A percentile compares a stretch with the other conserved stretches of the same genome.
phyloP scores from a whole-genome alignment of 495 filamentous ascomycete genomes.

The Penicillium soppii region DNA sequence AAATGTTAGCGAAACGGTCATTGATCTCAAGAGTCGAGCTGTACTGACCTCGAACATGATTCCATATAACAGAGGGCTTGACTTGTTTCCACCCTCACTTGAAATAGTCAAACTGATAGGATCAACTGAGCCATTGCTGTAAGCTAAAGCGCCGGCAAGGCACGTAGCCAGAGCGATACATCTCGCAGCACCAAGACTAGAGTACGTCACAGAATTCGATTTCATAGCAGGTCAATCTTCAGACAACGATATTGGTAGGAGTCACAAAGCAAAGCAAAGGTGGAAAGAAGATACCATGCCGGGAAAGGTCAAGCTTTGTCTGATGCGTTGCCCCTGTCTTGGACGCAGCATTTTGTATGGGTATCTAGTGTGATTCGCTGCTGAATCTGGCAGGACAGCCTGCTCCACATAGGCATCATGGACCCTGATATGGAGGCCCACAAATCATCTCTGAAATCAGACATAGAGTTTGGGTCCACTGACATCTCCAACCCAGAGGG shows the following conservation, averaged over 20 bases:
- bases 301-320: background rate
- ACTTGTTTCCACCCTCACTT: slow-evolving; percentile 51
- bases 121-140: background rate
- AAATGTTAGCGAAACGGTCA: background rate
- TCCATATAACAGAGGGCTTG: slow-evolving; percentile 56
- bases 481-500: background rate
- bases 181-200: slow-evolving; percentile 22
- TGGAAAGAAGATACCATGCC: background rate
- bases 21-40: background rate
- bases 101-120: slow-evolving; percentile 28
- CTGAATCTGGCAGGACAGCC: background rate
- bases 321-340: background rate
- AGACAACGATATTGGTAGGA: background rate
- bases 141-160: background rate
- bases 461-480: background rate
- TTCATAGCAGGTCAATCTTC: slow-evolving; percentile 1
- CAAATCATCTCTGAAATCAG: background rate
- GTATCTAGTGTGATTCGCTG: background rate
- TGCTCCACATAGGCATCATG: slow-evolving; percentile 1
- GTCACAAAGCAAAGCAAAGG: background rate
- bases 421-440: background rate
- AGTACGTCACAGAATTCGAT: background rate
- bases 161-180: slow-evolving; percentile 4
- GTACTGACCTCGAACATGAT: slow-evolving; percentile 57
- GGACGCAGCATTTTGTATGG: background rate